A percentile compares a stretch with the other conserved stretches of the same genome.
Conservation (phyloP, 768 basidiomycete genomes). For the Crepidotus variabilis region DNA sequence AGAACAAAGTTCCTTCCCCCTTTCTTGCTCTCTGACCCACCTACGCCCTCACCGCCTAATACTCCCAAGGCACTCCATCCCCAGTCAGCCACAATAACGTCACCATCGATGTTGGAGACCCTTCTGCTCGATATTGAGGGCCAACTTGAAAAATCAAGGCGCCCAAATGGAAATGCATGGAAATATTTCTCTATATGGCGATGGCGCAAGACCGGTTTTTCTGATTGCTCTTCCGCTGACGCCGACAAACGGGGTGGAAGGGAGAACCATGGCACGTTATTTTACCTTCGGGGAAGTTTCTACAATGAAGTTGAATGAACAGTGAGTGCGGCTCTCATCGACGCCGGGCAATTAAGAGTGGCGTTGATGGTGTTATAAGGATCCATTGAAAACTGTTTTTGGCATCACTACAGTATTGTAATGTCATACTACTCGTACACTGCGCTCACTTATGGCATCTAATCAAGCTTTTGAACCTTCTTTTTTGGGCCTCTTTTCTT, state of each 20-base stretch:
- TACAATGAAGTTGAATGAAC: constrained; percentile 36
- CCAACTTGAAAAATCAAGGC: constrained; percentile 34
- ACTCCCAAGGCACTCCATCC: constrained; percentile 10
- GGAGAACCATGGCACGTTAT: constrained; percentile 45
- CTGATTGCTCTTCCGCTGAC: constrained; percentile 7
- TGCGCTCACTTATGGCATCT: background rate
- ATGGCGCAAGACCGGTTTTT: constrained; percentile 32
- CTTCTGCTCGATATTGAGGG: constrained; percentile 49
- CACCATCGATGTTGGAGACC: constrained; percentile 48
- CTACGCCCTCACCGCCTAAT: background rate
- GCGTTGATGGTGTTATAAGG: background rate
- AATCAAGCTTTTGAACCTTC: background rate
- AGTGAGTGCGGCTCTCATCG: background rate
- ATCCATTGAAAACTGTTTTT: too few species aligned
- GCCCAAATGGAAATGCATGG: constrained; percentile 54
- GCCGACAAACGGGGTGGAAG: constrained; percentile 34
- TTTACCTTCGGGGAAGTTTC: constrained; percentile 42
- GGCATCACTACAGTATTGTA: too few species aligned
- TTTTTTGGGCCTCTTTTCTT: constrained; percentile 17
- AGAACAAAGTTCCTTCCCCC: constrained; percentile 10
- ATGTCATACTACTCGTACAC: background rate
- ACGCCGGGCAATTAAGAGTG: background rate
- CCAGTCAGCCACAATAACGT: constrained; percentile 34
- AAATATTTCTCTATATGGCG: constrained; percentile 55
- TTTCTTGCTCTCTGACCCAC: background rate